These are phyloP conservation scores for Fraxinus anomala DNA, from an alignment of 257 asterid species.

Conservation along the genomic window DNA sequence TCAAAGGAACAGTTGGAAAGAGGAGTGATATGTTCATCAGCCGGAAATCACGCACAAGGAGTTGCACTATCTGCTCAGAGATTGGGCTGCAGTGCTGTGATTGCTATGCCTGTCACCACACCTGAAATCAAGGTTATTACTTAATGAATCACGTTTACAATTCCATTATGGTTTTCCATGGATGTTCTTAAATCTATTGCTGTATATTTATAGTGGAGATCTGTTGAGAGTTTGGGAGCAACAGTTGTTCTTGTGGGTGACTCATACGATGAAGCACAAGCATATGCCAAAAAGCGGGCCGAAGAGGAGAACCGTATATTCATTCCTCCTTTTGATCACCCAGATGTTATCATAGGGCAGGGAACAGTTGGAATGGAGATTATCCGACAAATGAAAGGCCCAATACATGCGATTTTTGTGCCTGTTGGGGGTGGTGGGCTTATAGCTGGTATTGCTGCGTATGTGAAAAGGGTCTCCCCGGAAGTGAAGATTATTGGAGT, in stretches of 20 bases:
- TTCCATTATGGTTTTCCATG: not conserved
- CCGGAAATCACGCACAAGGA: conserved; percentile 98
- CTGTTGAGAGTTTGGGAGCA: conserved; percentile 86
- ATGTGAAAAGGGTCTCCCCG: conserved; percentile 81
- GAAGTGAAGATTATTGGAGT: conserved; percentile 87
- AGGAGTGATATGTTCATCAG: conserved; percentile 97
- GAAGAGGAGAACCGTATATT: conserved; percentile 69
- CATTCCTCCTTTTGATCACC: conserved; percentile 96
- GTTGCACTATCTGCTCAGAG: conserved; percentile 78
- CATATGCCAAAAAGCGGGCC: conserved; percentile 74
- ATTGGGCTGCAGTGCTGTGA: conserved; percentile 64
- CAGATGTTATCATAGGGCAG: conserved; percentile 88
- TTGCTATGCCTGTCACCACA: conserved; percentile 93
- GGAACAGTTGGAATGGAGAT: conserved; percentile 98
- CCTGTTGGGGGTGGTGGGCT: conserved; percentile 99
- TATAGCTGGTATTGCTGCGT: conserved; percentile 97
- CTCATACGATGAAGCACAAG: conserved; percentile 89
- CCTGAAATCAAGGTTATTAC: conserved; percentile 83
- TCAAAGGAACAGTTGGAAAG: conserved; percentile 63
- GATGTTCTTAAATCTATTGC: not conserved
- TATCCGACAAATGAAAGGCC: conserved; percentile 64
- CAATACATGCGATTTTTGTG: conserved; percentile 82
- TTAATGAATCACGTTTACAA: conserved; percentile 6
- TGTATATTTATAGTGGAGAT: conserved; percentile 62
- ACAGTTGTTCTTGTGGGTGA: conserved; percentile 88